These are phyloP conservation scores for Lasiosphaeria ovina DNA, from an alignment of 495 filamentous ascomycete genomes.

Conservation along the genomic window DNA sequence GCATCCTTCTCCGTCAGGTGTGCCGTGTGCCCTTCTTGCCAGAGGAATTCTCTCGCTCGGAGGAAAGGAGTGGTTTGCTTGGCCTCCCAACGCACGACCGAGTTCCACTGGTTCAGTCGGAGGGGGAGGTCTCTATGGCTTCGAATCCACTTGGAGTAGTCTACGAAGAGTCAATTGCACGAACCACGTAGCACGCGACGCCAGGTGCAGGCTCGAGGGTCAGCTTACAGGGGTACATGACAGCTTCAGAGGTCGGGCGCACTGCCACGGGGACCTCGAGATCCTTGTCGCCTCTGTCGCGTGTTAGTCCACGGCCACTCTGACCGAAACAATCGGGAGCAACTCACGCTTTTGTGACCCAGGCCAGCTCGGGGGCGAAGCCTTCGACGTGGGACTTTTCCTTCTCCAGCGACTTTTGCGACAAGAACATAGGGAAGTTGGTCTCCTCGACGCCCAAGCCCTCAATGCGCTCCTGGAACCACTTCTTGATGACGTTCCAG, in stretches of 20 bases:
- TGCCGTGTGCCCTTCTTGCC: constrained; percentile 98
- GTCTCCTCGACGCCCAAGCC: constrained; percentile 88
- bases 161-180: constrained; percentile 56
- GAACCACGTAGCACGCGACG: neutral
- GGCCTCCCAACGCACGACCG: constrained; percentile 79
- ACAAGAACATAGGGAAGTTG: constrained; percentile 94
- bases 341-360: constrained; percentile 92
- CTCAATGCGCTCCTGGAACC: constrained; percentile 86
- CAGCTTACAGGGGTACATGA: constrained; percentile 65
- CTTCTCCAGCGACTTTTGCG: constrained; percentile 80
- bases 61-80: constrained; percentile 97
- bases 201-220: constrained; percentile 53
- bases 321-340: neutral
- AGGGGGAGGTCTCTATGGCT: constrained; percentile 91
- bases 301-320: constrained; percentile 2
- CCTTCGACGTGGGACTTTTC: constrained; percentile 98
- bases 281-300: constrained; percentile 70
- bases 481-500: constrained; percentile 88
- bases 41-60: constrained; percentile 88
- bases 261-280: constrained; percentile 95
- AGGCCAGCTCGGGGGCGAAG: constrained; percentile 95
- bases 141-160: constrained; percentile 96
- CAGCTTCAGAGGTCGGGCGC: constrained; percentile 90
- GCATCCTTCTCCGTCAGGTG: constrained; percentile 78
- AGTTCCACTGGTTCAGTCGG: constrained; percentile 63